Percentiles rank a stretch among this genome's conserved stretches.
Evolutionary conservation across 2,329 filamentous ascomycete genomes (phyloP).

Genomic region (Diaporthe sp.): DNA sequence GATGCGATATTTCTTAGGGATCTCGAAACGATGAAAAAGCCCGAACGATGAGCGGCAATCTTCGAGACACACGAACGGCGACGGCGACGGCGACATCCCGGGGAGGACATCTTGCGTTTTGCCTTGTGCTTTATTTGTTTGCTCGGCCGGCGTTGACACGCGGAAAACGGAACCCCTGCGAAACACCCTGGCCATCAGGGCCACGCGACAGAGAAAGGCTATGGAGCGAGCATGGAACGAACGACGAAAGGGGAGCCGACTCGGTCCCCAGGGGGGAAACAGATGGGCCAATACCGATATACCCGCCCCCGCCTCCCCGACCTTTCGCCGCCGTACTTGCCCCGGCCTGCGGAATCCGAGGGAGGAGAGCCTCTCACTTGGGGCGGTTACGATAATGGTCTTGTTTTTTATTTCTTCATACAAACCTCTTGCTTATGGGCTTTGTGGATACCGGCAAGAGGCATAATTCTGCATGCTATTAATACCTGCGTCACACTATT

Average conservation of each 20-base stretch:
- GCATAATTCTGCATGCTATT: slow-evolving; percentile 43
- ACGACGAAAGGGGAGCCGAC: slow-evolving; percentile 22
- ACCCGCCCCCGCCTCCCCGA: slow-evolving; percentile 22
- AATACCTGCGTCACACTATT: slow-evolving; percentile 42
- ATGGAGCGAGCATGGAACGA: slow-evolving; percentile 27
- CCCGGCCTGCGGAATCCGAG: slow-evolving; percentile 16
- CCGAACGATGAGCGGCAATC: slow-evolving; percentile 34
- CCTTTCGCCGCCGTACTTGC: slow-evolving; percentile 33
- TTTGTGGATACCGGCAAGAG: slow-evolving; percentile 41
- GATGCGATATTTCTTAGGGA: slow-evolving; percentile 39
- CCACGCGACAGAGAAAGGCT: slow-evolving; percentile 33
- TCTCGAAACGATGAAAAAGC: slow-evolving; percentile 35
- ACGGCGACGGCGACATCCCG: slow-evolving; percentile 36
- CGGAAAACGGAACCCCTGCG: slow-evolving; percentile 41
- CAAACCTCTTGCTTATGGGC: slow-evolving; percentile 40
- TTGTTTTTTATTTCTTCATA: slow-evolving; percentile 48
- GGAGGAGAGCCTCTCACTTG: slow-evolving; percentile 28
- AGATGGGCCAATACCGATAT: slow-evolving; percentile 35
- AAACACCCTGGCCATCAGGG: slow-evolving; percentile 29
- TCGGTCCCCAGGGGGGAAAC: slow-evolving; percentile 3
- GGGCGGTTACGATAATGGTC: slow-evolving; percentile 45
- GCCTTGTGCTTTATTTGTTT: slow-evolving; percentile 40
- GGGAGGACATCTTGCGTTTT: slow-evolving; percentile 37
- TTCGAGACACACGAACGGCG: slow-evolving; percentile 39
- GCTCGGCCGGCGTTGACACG: slow-evolving; percentile 41